These are phyloP conservation scores for Actinomortierella ambigua DNA, from an alignment of 371 early-diverging fungal genomes.

Conservation along the genomic window DNA sequence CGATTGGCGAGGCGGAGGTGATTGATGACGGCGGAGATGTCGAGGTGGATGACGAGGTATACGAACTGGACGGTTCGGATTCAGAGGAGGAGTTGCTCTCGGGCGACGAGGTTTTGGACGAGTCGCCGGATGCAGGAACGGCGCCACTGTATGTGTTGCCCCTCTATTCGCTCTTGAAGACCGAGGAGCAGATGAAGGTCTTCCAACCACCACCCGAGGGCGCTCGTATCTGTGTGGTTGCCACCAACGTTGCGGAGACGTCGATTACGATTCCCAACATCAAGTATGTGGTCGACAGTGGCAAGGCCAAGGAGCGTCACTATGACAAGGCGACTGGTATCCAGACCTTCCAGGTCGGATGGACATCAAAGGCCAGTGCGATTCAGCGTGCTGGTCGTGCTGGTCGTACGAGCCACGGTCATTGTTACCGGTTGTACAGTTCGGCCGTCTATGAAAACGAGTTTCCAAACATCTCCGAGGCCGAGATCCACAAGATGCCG, in stretches of 20 bases:
- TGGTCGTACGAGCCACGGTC: slow-evolving; percentile 97
- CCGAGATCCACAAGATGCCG: slow-evolving; percentile 95
- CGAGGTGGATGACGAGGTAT: slow-evolving; percentile 56
- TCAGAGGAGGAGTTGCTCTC: slow-evolving; percentile 55
- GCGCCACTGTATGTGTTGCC: slow-evolving; percentile 87
- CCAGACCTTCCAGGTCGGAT: slow-evolving; percentile 87
- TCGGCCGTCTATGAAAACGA: slow-evolving; percentile 92
- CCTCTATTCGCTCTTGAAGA: slow-evolving; percentile 90
- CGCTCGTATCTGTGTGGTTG: slow-evolving; percentile 92
- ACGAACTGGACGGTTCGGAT: slow-evolving; percentile 62
- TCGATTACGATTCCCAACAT: slow-evolving; percentile 98
- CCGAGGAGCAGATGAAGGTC: slow-evolving; percentile 87
- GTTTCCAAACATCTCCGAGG: slow-evolving; percentile 86
- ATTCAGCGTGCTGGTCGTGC: slow-evolving; percentile 97
- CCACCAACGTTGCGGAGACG: slow-evolving; percentile 99
- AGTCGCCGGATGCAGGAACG: slow-evolving; percentile 40
- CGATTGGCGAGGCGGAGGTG: slow-evolving; percentile 56
- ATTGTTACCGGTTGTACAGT: slow-evolving; percentile 97
- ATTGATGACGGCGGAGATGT: slow-evolving; percentile 44
- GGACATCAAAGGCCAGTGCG: slow-evolving; percentile 96
- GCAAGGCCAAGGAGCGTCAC: slow-evolving; percentile 91
- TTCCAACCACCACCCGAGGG: slow-evolving; percentile 90
- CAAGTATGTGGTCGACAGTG: slow-evolving; percentile 97
- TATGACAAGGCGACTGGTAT: slow-evolving; percentile 84
- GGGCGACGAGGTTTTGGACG: slow-evolving; percentile 48